Percentiles rank a stretch among this genome's conserved stretches.
phyloP scores from a whole-genome alignment of 2,329 filamentous ascomycete genomes.

The Colletotrichum gigasporum region DNA sequence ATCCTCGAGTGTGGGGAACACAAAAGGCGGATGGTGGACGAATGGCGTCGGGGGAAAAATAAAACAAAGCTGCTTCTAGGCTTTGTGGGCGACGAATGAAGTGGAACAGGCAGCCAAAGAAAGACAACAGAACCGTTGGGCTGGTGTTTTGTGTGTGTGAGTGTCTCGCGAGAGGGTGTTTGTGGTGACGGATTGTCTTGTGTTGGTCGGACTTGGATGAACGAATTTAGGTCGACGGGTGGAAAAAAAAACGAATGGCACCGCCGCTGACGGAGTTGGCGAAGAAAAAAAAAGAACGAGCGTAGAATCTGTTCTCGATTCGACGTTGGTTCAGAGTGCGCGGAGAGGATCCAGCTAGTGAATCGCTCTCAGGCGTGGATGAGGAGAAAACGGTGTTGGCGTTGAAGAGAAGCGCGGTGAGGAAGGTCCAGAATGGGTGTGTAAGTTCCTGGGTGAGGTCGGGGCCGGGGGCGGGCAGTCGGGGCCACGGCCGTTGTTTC shows the following conservation, averaged over 20 bases:
- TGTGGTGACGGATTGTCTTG: constrained; percentile 2
- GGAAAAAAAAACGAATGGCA: constrained; percentile 14
- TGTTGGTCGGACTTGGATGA: no score
- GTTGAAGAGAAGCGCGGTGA: background rate
- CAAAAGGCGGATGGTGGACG: background rate
- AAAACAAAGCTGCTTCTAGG: background rate
- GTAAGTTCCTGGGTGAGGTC: constrained; percentile 21
- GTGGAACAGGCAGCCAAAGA: constrained; percentile 24
- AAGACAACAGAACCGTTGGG: constrained; percentile 1
- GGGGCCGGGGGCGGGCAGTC: background rate
- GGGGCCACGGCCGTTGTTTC: constrained; percentile 25
- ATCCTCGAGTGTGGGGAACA: constrained; percentile 12
- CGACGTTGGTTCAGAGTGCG: background rate
- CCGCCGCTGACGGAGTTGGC: constrained; percentile 23
- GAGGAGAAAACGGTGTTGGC: constrained; percentile 1
- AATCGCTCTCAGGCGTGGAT: constrained; percentile 5
- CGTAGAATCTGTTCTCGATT: constrained; percentile 20
- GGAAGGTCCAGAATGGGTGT: constrained; percentile 2
- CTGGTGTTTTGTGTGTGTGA: background rate
- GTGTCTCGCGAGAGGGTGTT: background rate
- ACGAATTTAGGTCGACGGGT: no score
- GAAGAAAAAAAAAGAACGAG: constrained; percentile 19
- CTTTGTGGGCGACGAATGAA: constrained; percentile 10
- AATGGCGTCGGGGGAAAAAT: background rate
- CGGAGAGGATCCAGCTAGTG: constrained; percentile 11